Conservation (phyloP, 257 asterid species). For the Ilex aquifolium region DNA sequence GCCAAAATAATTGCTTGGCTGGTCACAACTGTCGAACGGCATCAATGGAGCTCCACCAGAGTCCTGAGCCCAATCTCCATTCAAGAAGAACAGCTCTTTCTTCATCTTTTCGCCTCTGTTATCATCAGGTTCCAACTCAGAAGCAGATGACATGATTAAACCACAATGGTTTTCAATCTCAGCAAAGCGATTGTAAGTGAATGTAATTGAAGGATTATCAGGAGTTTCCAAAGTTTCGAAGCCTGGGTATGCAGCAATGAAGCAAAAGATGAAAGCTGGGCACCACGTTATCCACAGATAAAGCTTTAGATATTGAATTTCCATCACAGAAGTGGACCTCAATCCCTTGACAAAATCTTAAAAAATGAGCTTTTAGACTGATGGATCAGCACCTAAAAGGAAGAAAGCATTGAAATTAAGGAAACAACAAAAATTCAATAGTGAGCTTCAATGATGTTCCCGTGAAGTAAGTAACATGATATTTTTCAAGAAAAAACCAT, state of each 20-base stretch:
- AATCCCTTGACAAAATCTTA: too few relatives aligned
- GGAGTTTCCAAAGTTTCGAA: background rate
- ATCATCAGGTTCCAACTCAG: slow-evolving; percentile 15
- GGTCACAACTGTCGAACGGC: slow-evolving; percentile 8
- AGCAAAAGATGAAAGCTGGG: background rate
- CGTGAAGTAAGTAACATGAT: too few relatives aligned
- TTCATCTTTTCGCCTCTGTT: slow-evolving; percentile 16
- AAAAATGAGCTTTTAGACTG: too few relatives aligned
- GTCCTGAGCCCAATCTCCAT: slow-evolving; percentile 22
- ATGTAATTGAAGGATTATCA: slow-evolving; percentile 8
- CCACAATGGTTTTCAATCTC: slow-evolving; percentile 15
- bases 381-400: too few relatives aligned
- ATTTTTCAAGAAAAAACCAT: too few relatives aligned
- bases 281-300: background rate
- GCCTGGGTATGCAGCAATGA: slow-evolving; percentile 13
- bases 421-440: too few relatives aligned
- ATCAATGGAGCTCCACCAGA: slow-evolving; percentile 11
- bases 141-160: slow-evolving; percentile 10
- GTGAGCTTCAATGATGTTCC: too few relatives aligned
- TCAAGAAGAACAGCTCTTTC: slow-evolving; percentile 12
- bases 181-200: slow-evolving; percentile 12
- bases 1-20: background rate
- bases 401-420: too few relatives aligned
- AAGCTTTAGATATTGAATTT: background rate
- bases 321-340: background rate